These are phyloP conservation scores for Juglanconis oblonga DNA, from an alignment of 2,329 filamentous ascomycete species.

Conservation along the genomic window DNA sequence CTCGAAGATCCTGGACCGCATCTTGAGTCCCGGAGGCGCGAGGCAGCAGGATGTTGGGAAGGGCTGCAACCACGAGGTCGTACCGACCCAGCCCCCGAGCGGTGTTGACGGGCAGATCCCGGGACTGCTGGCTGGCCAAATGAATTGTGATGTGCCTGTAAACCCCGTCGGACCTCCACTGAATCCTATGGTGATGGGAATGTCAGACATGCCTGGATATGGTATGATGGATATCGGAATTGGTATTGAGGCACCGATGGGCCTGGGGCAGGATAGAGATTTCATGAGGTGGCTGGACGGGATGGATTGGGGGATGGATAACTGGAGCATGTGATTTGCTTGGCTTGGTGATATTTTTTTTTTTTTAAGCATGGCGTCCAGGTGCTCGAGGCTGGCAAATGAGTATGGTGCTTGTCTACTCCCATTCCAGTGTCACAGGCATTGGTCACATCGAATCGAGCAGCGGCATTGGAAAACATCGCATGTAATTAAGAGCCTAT, in stretches of 20 bases:
- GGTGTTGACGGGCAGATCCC: conserved; percentile 9
- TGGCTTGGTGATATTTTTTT: not conserved
- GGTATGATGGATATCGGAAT: conserved; percentile 26
- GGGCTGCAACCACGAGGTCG: conserved; percentile 4
- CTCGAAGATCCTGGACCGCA: conserved; percentile 33
- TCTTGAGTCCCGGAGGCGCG: conserved; percentile 26
- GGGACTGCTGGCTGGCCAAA: conserved; percentile 16
- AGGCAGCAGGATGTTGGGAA: conserved; percentile 17
- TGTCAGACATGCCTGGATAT: conserved; percentile 22
- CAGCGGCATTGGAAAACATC: not conserved
- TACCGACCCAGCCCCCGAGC: not conserved
- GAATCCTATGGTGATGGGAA: conserved; percentile 19
- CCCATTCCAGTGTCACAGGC: not conserved
- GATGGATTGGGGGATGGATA: conserved; percentile 29
- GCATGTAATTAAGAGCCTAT: not conserved
- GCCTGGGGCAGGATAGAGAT: conserved; percentile 29
- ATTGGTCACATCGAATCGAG: not conserved
- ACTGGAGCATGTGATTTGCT: conserved; percentile 10
- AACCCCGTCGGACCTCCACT: conserved; percentile 8
- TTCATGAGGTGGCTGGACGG: conserved; percentile 34
- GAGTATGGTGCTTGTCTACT: not conserved
- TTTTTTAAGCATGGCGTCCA: too few relatives aligned
- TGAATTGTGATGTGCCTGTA: conserved; percentile 17
- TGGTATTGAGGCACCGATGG: conserved; percentile 26
- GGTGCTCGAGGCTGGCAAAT: too few relatives aligned